Evolutionary conservation across 108 stramenopile genomes (phyloP), one percentile per base, ranked within the genome.

Genomic region (Discostella pseudostelligera): DNA sequence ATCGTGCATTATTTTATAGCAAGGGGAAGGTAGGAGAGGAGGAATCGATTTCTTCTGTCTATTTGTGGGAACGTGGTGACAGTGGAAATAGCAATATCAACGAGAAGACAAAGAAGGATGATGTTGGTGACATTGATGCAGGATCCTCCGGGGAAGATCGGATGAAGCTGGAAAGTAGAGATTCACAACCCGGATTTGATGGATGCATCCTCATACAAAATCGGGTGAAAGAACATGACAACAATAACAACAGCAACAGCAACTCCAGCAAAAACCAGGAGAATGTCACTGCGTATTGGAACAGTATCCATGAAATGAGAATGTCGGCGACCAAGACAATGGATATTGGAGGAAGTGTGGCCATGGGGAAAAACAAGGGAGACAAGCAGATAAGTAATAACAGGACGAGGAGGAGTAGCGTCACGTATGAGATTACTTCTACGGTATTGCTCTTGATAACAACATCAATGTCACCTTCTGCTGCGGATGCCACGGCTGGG

Each of bases 131-230:
- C 6, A 64, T 22, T 3, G 50, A 55, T n/a, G 62, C 56, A n/a
- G n/a, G n/a, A n/a, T n/a, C n/a, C n/a, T n/a, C n/a, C 16, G 49
- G 32, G 21, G 22, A 32, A 32, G 32, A 32, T 4, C 32, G 5
- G 5, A 32, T 5, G 5, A 4, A 4, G 32, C 3, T 4, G 32
- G 32, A 32, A 32, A 39, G 39, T 32, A 47, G 53, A n/a, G 9
- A 22, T 10, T 16, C 66, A 5, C 5, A 29, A 16, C 45, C 35
- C 25, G 82, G 79, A 13, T 92, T 90, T 56, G 87, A 78, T 19
- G 91, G 88, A 1, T 84, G 85, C 65, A 97, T 98, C 69, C 77
- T 96, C 20, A 87, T 98, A 62, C 89, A 89, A 37, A 97, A 97
- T 35, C 28, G 35, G 35, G 22, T 50, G 11, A 35, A 35, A 29